phyloP scores from a whole-genome alignment of 140 eudicot species.

The Oenanthe javanica region DNA sequence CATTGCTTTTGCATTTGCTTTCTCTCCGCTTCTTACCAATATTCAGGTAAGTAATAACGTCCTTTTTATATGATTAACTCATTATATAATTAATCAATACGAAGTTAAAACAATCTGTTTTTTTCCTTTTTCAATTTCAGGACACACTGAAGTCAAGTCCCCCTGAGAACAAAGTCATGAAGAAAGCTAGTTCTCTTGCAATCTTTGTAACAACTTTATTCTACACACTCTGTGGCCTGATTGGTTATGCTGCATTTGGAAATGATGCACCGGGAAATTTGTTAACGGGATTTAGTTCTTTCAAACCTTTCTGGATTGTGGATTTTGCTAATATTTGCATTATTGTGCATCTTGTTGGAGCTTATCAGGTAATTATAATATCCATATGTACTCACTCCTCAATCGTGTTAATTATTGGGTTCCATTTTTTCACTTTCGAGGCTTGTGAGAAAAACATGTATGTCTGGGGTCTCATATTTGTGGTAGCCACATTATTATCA shows the following conservation, averaged over 20 bases:
- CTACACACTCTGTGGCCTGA: background rate
- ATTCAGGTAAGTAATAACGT: background rate
- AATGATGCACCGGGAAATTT: background rate
- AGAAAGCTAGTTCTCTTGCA: background rate
- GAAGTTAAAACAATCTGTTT: background rate
- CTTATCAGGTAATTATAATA: background rate
- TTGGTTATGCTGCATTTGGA: slow-evolving; percentile 1
- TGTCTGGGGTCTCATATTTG: too few species aligned
- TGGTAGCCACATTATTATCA: too few species aligned
- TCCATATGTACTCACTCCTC: background rate
- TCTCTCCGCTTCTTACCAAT: slow-evolving; percentile 1
- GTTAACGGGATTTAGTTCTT: background rate
- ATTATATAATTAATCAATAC: background rate
- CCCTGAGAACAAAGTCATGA: background rate
- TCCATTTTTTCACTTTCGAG: background rate
- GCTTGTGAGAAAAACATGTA: background rate
- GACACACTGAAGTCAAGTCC: background rate
- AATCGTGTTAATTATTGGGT: background rate
- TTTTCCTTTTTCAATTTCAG: background rate
- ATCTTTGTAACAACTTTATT: background rate
- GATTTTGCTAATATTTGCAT: slow-evolving; percentile 2
- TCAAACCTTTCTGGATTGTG: slow-evolving; percentile 1
- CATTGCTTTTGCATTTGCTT: slow-evolving; percentile 5
- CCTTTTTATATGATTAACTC: background rate
- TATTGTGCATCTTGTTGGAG: background rate